phyloP scores from a whole-genome alignment of 2,329 filamentous ascomycete genomes.

The Cladosporium sp. region DNA sequence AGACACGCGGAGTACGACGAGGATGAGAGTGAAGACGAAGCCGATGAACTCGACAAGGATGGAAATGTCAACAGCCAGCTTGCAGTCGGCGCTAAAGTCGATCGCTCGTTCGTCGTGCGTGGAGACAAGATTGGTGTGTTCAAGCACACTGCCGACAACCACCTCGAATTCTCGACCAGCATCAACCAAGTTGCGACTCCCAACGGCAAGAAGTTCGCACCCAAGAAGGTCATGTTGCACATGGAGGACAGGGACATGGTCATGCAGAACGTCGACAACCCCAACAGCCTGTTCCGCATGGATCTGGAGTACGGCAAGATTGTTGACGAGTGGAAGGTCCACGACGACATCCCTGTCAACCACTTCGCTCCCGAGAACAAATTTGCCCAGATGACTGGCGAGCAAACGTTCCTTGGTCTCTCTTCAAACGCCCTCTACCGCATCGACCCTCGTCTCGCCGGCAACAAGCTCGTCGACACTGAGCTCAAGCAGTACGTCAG shows the following conservation, averaged over 20 bases:
- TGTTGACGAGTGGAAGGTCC: constrained; percentile 97
- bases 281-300: constrained; percentile 94
- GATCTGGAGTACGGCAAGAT: constrained; percentile 97
- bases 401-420: constrained; percentile 92
- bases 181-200: constrained; percentile 95
- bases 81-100: constrained; percentile 94
- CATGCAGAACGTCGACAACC: constrained; percentile 76
- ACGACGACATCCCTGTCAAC: constrained; percentile 90
- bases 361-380: constrained; percentile 95
- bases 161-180: constrained; percentile 92
- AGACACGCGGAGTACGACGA: constrained; percentile 72
- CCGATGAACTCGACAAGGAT: constrained; percentile 71
- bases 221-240: constrained; percentile 96
- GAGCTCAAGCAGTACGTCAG: constrained; percentile 94
- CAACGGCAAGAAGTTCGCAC: constrained; percentile 81
- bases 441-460: constrained; percentile 84
- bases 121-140: constrained; percentile 99
- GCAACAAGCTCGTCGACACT: constrained; percentile 87
- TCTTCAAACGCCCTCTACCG: constrained; percentile 92
- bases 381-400: constrained; percentile 94
- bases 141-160: constrained; percentile 90
- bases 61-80: constrained; percentile 89
- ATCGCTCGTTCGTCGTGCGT: constrained; percentile 93
- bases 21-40: constrained; percentile 75
- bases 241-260: constrained; percentile 88